Evolutionary conservation across 768 basidiomycete genomes (phyloP).

Genomic region (Auriscalpium orientale): DNA sequence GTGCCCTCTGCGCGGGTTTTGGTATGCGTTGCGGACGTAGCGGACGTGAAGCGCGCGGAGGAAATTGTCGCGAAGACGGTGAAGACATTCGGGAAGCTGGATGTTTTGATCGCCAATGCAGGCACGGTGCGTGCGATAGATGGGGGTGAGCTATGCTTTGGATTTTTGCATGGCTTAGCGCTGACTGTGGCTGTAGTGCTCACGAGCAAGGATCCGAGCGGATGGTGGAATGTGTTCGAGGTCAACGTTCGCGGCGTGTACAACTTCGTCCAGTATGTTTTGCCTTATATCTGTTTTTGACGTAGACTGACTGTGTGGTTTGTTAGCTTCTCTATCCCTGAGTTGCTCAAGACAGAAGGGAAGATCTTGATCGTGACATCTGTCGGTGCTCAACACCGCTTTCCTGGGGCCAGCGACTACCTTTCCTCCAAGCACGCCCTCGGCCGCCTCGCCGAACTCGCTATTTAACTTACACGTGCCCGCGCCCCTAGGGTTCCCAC

Average conservation of each 20-base stretch:
- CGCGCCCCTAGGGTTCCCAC: too few species aligned
- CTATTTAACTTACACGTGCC: too few species aligned
- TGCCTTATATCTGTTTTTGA: background rate
- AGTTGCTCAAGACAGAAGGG: conserved; percentile 1
- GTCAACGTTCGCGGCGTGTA: conserved; percentile 18
- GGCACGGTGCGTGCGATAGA: background rate
- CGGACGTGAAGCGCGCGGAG: background rate
- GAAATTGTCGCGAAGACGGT: conserved; percentile 8
- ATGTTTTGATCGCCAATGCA: conserved; percentile 17
- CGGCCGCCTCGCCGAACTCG: conserved; percentile 5
- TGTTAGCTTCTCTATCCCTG: background rate
- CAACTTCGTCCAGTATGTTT: conserved; percentile 16
- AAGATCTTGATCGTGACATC: conserved; percentile 3
- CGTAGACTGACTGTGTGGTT: background rate
- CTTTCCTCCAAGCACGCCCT: conserved; percentile 2
- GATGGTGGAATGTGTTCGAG: conserved; percentile 19
- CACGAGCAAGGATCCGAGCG: conserved; percentile 14
- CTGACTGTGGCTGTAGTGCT: conserved; percentile 1
- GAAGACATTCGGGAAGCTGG: conserved; percentile 15
- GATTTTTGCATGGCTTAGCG: too few species aligned
- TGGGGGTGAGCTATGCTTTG: background rate
- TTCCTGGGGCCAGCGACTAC: conserved; percentile 1
- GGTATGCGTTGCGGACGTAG: conserved; percentile 9
- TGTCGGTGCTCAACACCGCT: background rate
- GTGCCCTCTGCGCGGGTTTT: conserved; percentile 2